Evolutionary conservation across 495 filamentous ascomycete species (phyloP), one percentile per base, ranked within the genome.

Genomic region (Aspergillus asperescens): DNA sequence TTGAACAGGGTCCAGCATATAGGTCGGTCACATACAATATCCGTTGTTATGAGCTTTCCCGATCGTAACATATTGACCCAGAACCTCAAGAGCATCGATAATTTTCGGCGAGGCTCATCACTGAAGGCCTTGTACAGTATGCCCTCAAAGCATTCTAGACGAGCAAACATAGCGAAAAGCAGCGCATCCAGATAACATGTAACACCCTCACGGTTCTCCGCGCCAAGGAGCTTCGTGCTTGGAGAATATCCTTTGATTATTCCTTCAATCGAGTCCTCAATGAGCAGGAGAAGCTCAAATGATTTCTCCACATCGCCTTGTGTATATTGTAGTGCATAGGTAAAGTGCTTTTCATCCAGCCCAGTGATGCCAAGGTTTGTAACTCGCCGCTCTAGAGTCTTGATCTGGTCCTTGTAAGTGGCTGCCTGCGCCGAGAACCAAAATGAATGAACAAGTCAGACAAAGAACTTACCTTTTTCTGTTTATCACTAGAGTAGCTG

Each of bases 81-180:
- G 23, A 96, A 69, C 52, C 93, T 79, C 10, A 96, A 66, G 35
- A 94, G 59, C 5, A 81, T 81, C 1, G 83, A 85, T 37, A 98
- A 72, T 57, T 80, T 87, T 50, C 79, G 82, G 59, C 86, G 81
- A 15, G 84, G 74, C 56, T 88, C 83, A 39, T 83, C 79, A 37
- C 54, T 62, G 52, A 87, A 86, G 3, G 71, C 76, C 43, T 87
- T 85, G 62, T 84, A 84, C 41, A 96, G 70, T 69, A 96, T 94
- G 22, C 86, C 87, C 62, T 98, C 93, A 64, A 96, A 98, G 59
- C 87, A 89, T 40, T 85, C 84, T 22, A 96, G 71, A 48, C 88
- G 82, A 8, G 89, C 86, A 65, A 98, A 98, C 92, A 98, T 96
- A 51, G 93, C 88, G 61, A 96, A 96, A 1, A 98, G 81, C n/a